Evolutionary conservation across 1,284 basidiomycete genomes (phyloP).

Genomic region (Apiotrichum gracile): DNA sequence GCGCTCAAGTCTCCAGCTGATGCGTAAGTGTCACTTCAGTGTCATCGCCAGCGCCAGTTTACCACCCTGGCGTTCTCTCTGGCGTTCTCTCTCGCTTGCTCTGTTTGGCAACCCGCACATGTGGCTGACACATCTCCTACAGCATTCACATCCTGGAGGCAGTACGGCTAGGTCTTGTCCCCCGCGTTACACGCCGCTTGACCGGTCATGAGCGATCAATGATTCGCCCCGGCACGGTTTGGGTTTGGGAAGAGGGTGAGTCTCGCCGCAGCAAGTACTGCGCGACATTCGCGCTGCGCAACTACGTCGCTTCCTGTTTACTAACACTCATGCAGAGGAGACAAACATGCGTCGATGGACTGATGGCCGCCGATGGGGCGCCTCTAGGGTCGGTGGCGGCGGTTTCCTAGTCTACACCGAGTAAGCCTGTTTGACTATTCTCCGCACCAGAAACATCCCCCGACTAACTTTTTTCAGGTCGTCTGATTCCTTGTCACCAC

Average conservation of each 20-base stretch:
- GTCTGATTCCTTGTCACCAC: conserved; percentile 35
- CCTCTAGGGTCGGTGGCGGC: conserved; percentile 50
- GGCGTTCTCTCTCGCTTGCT: not conserved
- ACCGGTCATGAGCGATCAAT: conserved; percentile 85
- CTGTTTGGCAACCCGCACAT: not conserved
- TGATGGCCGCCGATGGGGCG: conserved; percentile 51
- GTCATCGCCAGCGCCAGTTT: no score
- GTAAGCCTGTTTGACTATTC: conserved; percentile 17
- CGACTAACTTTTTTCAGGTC: conserved; percentile 19
- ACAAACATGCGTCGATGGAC: conserved; percentile 52
- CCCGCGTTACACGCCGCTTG: conserved; percentile 81
- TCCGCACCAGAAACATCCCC: not conserved
- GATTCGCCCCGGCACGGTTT: conserved; percentile 87
- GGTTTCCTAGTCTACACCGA: conserved; percentile 50
- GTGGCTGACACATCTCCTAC: not conserved
- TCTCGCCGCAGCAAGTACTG: conserved; percentile 25
- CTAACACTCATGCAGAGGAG: conserved; percentile 37
- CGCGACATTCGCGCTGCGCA: no score
- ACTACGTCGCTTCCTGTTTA: no score
- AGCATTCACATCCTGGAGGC: conserved; percentile 84
- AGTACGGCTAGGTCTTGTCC: conserved; percentile 76
- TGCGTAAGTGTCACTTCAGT: conserved; percentile 41
- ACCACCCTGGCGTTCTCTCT: no score
- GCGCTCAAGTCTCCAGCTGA: conserved; percentile 42
- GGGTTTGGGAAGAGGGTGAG: conserved; percentile 94